These are phyloP conservation scores for Fusarium algeriense DNA, from an alignment of 2,329 filamentous ascomycete species.

Conservation along the genomic window DNA sequence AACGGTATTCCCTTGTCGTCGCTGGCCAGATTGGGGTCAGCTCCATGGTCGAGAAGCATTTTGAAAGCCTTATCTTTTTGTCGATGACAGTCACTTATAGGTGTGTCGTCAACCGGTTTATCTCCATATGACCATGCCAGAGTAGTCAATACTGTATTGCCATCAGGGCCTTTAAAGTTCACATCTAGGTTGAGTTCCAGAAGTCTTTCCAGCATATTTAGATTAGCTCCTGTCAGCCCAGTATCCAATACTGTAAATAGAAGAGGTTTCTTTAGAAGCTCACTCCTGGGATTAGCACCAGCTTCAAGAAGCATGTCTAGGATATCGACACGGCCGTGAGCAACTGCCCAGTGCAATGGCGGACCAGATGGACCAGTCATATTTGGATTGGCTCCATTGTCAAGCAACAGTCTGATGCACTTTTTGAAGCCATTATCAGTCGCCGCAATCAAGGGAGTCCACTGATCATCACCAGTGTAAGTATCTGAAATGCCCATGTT, in stretches of 20 bases:
- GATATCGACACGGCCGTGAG: not conserved
- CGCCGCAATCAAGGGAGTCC: not conserved
- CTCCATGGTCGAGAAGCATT: not conserved
- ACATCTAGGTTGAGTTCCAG: conserved; percentile 6
- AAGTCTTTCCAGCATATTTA: not conserved
- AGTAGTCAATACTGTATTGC: not conserved
- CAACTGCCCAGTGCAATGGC: not conserved
- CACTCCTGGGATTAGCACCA: not conserved
- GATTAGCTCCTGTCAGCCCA: fast-evolving
- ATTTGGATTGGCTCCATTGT: not conserved
- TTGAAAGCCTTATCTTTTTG: not conserved
- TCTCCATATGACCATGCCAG: too few relatives aligned
- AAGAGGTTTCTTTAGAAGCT: not conserved
- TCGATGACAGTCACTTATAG: too few relatives aligned
- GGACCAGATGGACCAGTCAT: not conserved
- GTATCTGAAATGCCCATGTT: not conserved
- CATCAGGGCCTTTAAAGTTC: not conserved
- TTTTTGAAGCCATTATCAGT: not conserved
- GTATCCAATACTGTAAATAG: not conserved
- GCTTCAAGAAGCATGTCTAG: not conserved
- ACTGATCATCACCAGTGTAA: not conserved
- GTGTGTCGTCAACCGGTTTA: not conserved
- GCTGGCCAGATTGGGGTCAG: not conserved
- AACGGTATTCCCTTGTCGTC: not conserved
- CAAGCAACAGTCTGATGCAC: not conserved